phyloP scores from a whole-genome alignment of 2,329 filamentous ascomycete species.

The Colletotrichum melonis region DNA sequence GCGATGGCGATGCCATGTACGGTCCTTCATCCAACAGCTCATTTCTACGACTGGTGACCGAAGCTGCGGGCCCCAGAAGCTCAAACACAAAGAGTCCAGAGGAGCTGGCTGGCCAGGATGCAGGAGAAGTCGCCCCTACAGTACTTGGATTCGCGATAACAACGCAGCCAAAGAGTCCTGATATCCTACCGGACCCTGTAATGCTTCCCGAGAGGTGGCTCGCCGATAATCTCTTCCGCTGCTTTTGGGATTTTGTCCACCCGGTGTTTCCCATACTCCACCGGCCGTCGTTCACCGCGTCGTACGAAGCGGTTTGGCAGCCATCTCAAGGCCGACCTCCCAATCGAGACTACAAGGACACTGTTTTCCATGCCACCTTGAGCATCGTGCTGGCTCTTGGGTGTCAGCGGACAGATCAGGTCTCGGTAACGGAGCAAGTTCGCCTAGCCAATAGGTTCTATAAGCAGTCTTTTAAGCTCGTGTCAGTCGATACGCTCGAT shows the following conservation, averaged over 20 bases:
- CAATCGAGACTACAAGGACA: conserved; percentile 14
- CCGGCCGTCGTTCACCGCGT: conserved; percentile 23
- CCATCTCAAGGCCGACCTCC: not conserved
- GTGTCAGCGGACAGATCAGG: conserved; percentile 39
- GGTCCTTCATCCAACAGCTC: not conserved
- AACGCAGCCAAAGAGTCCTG: not conserved
- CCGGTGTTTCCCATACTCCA: conserved; percentile 36
- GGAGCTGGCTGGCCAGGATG: not conserved
- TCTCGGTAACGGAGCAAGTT: conserved; percentile 6
- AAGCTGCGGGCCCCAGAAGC: not conserved
- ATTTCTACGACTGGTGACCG: not conserved
- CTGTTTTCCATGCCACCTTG: conserved; percentile 40
- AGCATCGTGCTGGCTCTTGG: conserved; percentile 46
- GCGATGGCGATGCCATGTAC: conserved; percentile 9
- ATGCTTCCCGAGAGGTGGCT: conserved; percentile 20
- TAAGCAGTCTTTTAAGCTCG: conserved; percentile 39
- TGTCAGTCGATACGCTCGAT: conserved; percentile 43
- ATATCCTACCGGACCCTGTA: not conserved
- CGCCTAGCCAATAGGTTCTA: conserved; percentile 42
- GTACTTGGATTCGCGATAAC: conserved; percentile 2
- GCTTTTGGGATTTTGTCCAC: conserved; percentile 37
- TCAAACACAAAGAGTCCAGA: not conserved
- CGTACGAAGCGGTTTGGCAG: conserved; percentile 31
- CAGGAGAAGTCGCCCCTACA: not conserved
- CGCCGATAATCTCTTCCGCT: conserved; percentile 20